Evolutionary conservation across 139 green algal genomes (phyloP).

Genomic region (Chlorella vulgaris): DNA sequence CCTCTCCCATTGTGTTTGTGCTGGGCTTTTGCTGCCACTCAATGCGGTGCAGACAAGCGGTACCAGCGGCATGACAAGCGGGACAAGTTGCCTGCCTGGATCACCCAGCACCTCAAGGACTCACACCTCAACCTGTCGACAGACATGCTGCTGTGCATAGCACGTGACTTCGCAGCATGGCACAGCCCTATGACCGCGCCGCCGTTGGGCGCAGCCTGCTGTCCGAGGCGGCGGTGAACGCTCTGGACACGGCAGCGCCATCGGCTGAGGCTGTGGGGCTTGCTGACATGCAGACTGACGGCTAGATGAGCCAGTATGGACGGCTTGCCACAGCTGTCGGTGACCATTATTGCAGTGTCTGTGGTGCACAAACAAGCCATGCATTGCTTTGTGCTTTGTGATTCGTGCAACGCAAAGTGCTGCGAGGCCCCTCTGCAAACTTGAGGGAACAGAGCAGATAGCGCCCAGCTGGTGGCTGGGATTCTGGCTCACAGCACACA

Average conservation of each 20-base stretch:
- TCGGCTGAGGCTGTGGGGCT: background rate
- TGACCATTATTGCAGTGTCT: too few species aligned
- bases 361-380: too few species aligned
- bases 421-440: too few species aligned
- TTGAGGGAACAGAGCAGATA: too few species aligned
- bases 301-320: background rate
- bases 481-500: background rate
- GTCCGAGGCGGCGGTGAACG: slow-evolving; percentile 69
- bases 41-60: slow-evolving; percentile 57
- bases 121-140: slow-evolving; percentile 95
- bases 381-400: too few species aligned
- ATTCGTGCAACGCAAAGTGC: too few species aligned
- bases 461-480: too few species aligned
- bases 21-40: too few species aligned
- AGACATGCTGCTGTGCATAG: slow-evolving; percentile 93
- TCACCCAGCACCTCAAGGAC: slow-evolving; percentile 89
- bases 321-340: background rate
- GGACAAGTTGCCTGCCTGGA: slow-evolving; percentile 95
- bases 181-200: slow-evolving; percentile 80
- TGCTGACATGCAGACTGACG: background rate
- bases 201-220: slow-evolving; percentile 76
- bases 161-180: slow-evolving; percentile 92
- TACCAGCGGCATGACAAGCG: slow-evolving; percentile 99
- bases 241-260: slow-evolving; percentile 50
- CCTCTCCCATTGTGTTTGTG: background rate